These are phyloP conservation scores for Cryptococcus hybrid DNA, from an alignment of 1,284 basidiomycete species.

Conservation along the genomic window DNA sequence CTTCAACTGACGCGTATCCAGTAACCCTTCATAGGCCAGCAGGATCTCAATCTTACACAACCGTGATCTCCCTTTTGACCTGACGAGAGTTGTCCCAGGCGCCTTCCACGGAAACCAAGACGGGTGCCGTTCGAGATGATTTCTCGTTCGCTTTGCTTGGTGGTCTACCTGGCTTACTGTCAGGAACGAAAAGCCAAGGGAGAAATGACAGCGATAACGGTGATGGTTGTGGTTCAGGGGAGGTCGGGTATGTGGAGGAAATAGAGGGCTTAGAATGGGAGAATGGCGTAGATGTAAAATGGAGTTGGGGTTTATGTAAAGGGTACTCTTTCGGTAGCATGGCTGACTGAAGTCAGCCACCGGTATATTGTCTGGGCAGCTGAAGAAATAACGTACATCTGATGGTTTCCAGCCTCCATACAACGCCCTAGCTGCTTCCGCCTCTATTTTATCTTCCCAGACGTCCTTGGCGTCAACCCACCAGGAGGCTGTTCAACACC, in stretches of 20 bases:
- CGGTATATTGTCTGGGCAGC: neutral
- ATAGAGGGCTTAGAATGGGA: conserved; percentile 57
- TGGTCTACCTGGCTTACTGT: conserved; percentile 47
- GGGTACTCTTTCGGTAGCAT: conserved; percentile 39
- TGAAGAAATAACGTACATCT: conserved; percentile 12
- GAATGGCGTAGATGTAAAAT: conserved; percentile 62
- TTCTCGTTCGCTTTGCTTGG: conserved; percentile 11
- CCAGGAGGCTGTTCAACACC: conserved; percentile 55
- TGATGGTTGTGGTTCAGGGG: conserved; percentile 18
- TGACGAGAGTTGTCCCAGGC: conserved; percentile 24
- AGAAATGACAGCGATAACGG: conserved; percentile 15
- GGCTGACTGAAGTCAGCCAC: conserved; percentile 11
- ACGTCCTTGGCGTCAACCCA: conserved; percentile 38
- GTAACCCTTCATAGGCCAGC: conserved; percentile 45
- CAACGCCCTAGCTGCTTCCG: conserved; percentile 59
- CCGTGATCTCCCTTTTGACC: conserved; percentile 25
- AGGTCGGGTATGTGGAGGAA: neutral
- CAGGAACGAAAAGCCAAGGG: conserved; percentile 60
- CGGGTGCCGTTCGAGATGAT: conserved; percentile 22
- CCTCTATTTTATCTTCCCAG: conserved; percentile 61
- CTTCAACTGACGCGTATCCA: neutral
- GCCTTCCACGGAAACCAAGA: conserved; percentile 31
- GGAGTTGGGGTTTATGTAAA: conserved; percentile 56
- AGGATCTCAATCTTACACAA: conserved; percentile 51
- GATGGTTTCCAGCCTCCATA: conserved; percentile 24